Percentiles rank a stretch among this genome's conserved stretches.
Evolutionary conservation across 2,329 filamentous ascomycete genomes (phyloP).

Genomic region (Cladorrhinum sp.): DNA sequence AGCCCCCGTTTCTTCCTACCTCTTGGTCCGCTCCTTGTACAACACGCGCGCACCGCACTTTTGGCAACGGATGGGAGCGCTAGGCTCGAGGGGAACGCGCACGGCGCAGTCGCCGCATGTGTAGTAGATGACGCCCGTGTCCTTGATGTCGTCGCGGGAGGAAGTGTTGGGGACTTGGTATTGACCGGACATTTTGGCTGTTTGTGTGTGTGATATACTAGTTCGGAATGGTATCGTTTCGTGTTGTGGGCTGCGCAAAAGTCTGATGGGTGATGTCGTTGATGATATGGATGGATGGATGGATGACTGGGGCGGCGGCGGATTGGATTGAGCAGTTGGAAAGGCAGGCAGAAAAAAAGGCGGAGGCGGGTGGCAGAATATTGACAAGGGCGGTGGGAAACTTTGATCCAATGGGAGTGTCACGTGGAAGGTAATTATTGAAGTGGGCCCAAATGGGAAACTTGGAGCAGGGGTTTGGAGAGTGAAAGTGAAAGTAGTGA

Average conservation of each 20-base stretch:
- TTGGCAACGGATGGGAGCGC: slow-evolving; percentile 80
- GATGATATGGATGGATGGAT: slow-evolving; percentile 1
- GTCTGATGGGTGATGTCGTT: too few relatives aligned
- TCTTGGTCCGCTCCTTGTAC: slow-evolving; percentile 97
- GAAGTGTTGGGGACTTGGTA: slow-evolving; percentile 68
- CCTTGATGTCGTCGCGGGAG: slow-evolving; percentile 35
- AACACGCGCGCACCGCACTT: slow-evolving; percentile 93
- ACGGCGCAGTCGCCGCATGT: slow-evolving; percentile 82
- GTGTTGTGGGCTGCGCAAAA: background rate
- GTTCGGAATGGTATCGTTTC: slow-evolving; percentile 7
- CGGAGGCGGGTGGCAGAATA: slow-evolving; percentile 23
- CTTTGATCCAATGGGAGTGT: background rate
- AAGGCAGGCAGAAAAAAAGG: slow-evolving; percentile 23
- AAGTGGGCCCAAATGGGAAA: too few relatives aligned
- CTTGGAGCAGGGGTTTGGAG: background rate
- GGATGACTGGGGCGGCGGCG: background rate
- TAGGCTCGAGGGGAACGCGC: slow-evolving; percentile 70
- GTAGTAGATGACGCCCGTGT: slow-evolving; percentile 58
- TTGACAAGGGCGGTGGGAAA: background rate
- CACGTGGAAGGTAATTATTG: background rate
- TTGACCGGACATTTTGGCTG: slow-evolving; percentile 58
- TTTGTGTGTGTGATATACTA: background rate
- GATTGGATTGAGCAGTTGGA: background rate
- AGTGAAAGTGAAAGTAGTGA: background rate
- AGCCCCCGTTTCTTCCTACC: too few relatives aligned